Base-by-base conservation (phyloP, 2,329 filamentous ascomycete genomes). In the Fusarium scirpi region DNA sequence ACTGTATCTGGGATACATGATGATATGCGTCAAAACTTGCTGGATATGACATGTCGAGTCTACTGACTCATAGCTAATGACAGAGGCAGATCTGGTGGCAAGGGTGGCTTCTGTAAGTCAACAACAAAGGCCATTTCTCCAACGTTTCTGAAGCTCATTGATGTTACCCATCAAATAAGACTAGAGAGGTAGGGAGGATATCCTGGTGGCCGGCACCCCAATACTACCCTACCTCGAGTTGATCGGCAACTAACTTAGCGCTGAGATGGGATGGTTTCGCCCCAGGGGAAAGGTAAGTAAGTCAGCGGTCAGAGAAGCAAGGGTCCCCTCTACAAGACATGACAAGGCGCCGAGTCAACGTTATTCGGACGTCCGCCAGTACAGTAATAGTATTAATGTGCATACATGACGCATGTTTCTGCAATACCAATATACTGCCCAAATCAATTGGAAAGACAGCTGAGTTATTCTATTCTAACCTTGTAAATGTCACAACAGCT, bases 221-320 rank as follows among this genome's bases (percentile, higher is more conserved):
- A 45, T 63, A 66, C 65, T 46, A 62, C 53, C 48, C 32, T 61
- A 57, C 41, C 32, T 44, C 44, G 22, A 34, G 32, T 25, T 58
- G 51, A 70, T 70, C 54, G 55, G 41, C 63, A 51, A 40, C n/a
- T 57, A 59, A 38, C 34, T 29, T 52, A 52, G 34, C 49, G 34
- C 27, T n/a, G 49, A 52, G 32, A 52, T 52, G 18, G 18, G 18
- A 45, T 38, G 40, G 24, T 43, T 43, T 58, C 20, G 27, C 47
- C 38, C 53, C 16, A 25, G 34, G 52, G 49, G 25, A 58, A 47
- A 40, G 43, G 46, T 38, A 51, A 34, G n/a, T 6, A 24, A 51
- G 30, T 32, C 24, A 34, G 29, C 47, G 30, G 49, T 41, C 32
- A 40, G 32, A 52, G 18, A 27, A 27, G n/a, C 49, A 52, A 52